Evolutionary conservation across 1,284 basidiomycete genomes (phyloP).

Genomic region (Papiliotrema flavescens): DNA sequence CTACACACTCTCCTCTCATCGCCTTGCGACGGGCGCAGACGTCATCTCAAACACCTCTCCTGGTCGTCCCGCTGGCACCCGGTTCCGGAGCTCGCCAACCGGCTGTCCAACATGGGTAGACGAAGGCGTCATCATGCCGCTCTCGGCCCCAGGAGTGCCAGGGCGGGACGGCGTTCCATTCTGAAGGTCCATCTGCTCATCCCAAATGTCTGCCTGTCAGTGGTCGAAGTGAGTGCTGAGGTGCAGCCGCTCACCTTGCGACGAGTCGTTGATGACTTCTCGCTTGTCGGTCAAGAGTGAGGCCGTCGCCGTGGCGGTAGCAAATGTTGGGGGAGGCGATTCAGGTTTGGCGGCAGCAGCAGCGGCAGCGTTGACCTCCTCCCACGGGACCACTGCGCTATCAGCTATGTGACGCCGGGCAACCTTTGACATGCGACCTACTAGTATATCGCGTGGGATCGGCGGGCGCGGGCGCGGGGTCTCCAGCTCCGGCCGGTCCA

Average conservation of each 20-base stretch:
- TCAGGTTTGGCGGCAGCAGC: constrained; percentile 21
- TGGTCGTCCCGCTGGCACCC: constrained; percentile 2
- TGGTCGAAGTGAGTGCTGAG: background rate
- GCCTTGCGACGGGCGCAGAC: constrained; percentile 16
- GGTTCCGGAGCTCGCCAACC: constrained; percentile 1
- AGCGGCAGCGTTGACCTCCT: constrained; percentile 54
- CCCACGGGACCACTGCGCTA: constrained; percentile 61
- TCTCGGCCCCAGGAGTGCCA: constrained; percentile 25
- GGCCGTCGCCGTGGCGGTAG: constrained; percentile 35
- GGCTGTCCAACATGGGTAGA: background rate
- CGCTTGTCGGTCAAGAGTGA: constrained; percentile 31
- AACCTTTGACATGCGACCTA: constrained; percentile 9
- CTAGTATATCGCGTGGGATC: constrained; percentile 60
- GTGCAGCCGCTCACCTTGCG: constrained; percentile 21
- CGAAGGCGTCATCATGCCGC: constrained; percentile 7
- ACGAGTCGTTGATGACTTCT: constrained; percentile 39
- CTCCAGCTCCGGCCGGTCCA: constrained; percentile 64
- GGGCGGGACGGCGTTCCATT: constrained; percentile 14
- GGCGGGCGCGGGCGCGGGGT: constrained; percentile 56
- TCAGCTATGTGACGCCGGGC: background rate
- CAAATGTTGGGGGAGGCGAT: constrained; percentile 44
- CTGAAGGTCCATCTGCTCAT: constrained; percentile 26
- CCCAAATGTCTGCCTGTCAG: constrained; percentile 32
- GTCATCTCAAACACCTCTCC: constrained; percentile 21
- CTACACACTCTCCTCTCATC: background rate